Evolutionary conservation across 2,329 filamentous ascomycete species (phyloP), one percentile per base, ranked within the genome.

Genomic region (Verticillium zaregamsianum): DNA sequence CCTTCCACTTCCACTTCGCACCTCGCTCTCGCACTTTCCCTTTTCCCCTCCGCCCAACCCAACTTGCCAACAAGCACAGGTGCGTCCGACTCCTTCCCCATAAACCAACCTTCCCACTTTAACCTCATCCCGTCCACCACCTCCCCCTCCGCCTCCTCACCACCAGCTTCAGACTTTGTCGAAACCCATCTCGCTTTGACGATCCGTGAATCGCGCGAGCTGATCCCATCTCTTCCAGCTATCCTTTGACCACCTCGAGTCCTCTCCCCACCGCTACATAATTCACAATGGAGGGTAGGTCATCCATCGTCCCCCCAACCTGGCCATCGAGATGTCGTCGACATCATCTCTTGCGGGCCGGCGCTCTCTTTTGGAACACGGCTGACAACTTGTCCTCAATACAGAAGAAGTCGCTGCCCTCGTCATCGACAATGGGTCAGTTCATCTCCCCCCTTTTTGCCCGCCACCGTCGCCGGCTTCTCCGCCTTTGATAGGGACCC

Each of bases 381-480:
- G 45, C 45, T 49, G n/a, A 49, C 45, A 49, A 9, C 45, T 23
- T 49, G 17, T 49, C 20, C 72, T 67, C 66, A 66, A 68, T 83
- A 82, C 79, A 98, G 95, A 99, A 89, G 95, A 99, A 92, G 95
- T 99, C 84, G 95, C 95, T 82, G 95, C 95, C 83, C 93, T 99
- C 92, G 95, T 99, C 84, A 98, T 99, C 86, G 95, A 99, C 93
- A 99, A 99, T 98, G 95, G 95, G 95, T 99, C 94, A 92, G 93
- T 85, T 55, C 63, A 52, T 60, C 66, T 28, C 57, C 59, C 55
- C 59, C 63, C 62, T 64, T 63, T 61, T 57, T 54, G 33, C 55
- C 56, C 57, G 31, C 54, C 33, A 32, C 59, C 60, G 59, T 76
- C 74, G 74, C 71, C 71, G 71, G 73, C 74, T 70, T 71, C 71